Evolutionary conservation across 176 grass and related monocot genomes (phyloP), one percentile per base, ranked within the genome.

Genomic region (Elymus sibiricus): DNA sequence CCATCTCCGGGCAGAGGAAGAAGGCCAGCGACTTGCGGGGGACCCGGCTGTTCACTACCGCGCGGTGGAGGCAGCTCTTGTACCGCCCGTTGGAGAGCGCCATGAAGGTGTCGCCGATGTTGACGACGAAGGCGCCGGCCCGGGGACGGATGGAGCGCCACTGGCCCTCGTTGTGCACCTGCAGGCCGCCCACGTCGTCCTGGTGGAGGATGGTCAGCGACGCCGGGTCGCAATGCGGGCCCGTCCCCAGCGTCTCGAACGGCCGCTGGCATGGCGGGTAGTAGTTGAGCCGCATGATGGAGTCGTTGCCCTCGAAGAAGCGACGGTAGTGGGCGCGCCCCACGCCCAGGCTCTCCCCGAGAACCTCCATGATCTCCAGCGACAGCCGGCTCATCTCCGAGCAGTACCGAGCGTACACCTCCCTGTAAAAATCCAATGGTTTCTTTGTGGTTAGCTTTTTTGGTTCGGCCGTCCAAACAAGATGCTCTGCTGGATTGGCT

Each of bases 31-130:
- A 99, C 46, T 80, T 89, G 21, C 97, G 51, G 0, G 94, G 51
- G 17, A 87, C 79, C 7, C 58, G 22, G 86, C 77, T 74, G 88
- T 99, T 99, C 11, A 99, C 97, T 5, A 99, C 97, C 0, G 97
- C 97, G 1, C 97, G 49, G 87, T 99, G 97, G 12, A 99, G 86
- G 86, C 94, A 94, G 64, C 97, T 99, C 73, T 79, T 69, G 82
- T 99, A 99, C 13, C 87, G 58, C 0, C 92, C 97, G 71, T 99
- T 99, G 19, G 94, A 96, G n/a, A 99, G 87, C 79, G 97, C 97
- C 93, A 87, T 98, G 93, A 98, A 98, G 39, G 95, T 98, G 86
- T 99, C 94, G n/a, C 94, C 94, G 58, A 96, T 93, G 82, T 99
- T 96, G 39, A 94, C 93, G 2, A 99, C 94, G 24, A 99, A 85